phyloP scores from a whole-genome alignment of 192 early-diverging fungal genomes.

The Pilobolus umbonatus region DNA sequence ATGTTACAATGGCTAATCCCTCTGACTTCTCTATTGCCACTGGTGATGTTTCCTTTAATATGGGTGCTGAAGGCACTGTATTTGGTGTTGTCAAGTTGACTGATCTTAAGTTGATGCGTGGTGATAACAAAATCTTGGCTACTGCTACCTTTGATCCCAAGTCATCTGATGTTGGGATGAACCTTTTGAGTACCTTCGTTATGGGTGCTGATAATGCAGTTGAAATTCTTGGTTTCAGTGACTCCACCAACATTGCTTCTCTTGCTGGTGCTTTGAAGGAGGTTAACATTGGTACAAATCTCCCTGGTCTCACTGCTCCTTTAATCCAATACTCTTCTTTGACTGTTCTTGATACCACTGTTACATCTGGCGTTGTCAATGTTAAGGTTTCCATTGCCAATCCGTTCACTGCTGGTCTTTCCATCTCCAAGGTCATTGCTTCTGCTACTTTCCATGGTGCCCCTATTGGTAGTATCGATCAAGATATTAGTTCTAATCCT shows the following conservation, averaged over 20 bases:
- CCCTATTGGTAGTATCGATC: constrained; percentile 40
- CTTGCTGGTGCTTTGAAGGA: constrained; percentile 41
- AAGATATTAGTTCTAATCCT: constrained; percentile 38
- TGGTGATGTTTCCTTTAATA: constrained; percentile 45
- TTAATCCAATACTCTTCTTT: constrained; percentile 40
- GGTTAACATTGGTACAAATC: constrained; percentile 37
- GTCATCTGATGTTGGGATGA: constrained; percentile 35
- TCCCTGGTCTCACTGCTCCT: constrained; percentile 45
- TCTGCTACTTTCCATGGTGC: constrained; percentile 39
- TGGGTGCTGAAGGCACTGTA: constrained; percentile 36
- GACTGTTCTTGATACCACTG: constrained; percentile 41
- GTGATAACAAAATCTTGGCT: constrained; percentile 34
- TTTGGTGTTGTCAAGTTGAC: constrained; percentile 47
- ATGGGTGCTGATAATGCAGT: constrained; percentile 39
- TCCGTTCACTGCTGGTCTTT: constrained; percentile 45
- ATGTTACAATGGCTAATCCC: constrained; percentile 40
- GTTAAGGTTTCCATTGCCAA: constrained; percentile 46
- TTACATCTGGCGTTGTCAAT: constrained; percentile 36
- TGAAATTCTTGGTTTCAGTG: constrained; percentile 34
- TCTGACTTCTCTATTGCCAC: constrained; percentile 41
- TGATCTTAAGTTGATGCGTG: constrained; percentile 39
- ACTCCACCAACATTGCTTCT: constrained; percentile 41
- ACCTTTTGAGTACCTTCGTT: constrained; percentile 46
- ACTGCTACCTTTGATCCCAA: constrained; percentile 42
- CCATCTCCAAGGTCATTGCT: constrained; percentile 43